These are phyloP conservation scores for Microbotryum intermedium DNA, from an alignment of 1,284 basidiomycete genomes.

Conservation along the genomic window DNA sequence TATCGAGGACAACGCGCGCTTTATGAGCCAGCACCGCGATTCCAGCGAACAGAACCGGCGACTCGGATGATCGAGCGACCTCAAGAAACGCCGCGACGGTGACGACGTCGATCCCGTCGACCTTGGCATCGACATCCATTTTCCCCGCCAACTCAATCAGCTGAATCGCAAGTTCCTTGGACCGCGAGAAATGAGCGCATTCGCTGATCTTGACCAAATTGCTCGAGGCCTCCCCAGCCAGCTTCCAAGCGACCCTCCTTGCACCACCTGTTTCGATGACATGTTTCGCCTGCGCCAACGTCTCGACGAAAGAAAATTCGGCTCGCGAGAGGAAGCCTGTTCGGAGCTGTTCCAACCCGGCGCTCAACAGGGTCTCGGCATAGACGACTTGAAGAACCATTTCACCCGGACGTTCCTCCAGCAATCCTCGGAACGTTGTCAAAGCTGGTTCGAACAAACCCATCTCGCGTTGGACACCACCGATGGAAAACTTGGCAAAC, in stretches of 20 bases:
- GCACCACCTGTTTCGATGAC: constrained; percentile 22
- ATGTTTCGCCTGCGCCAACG: constrained; percentile 32
- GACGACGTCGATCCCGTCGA: constrained; percentile 20
- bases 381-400: constrained; percentile 65
- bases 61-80: not conserved
- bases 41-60: constrained; percentile 16
- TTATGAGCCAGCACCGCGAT: constrained; percentile 62
- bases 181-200: not conserved
- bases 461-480: constrained; percentile 72
- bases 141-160: constrained; percentile 14
- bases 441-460: constrained; percentile 70
- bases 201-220: constrained; percentile 30
- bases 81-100: constrained; percentile 4
- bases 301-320: constrained; percentile 57
- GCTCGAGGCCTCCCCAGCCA: constrained; percentile 67
- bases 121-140: constrained; percentile 36
- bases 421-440: constrained; percentile 54
- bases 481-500: constrained; percentile 76
- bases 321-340: constrained; percentile 67
- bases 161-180: not conserved
- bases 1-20: constrained; percentile 60
- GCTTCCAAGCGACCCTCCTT: constrained; percentile 71
- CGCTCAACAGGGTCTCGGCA: constrained; percentile 62
- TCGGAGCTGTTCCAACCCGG: constrained; percentile 57
- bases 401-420: constrained; percentile 50